Conservation (phyloP, 345 rosid species). For the Noccaea bulbosa region DNA sequence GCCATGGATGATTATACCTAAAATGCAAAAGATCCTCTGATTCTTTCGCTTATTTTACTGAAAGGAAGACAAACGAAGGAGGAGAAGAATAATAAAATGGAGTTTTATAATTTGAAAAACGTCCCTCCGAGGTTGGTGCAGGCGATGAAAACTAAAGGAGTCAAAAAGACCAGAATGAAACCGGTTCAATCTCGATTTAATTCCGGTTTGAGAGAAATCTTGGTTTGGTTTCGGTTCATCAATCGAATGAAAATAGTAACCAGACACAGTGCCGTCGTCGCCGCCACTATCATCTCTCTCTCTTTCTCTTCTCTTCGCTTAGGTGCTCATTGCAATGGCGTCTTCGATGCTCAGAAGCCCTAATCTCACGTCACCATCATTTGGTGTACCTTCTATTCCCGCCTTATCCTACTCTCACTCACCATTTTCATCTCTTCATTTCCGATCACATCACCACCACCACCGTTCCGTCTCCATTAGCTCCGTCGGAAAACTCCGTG, state of each 20-base stretch:
- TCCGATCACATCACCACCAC: conserved; percentile 16
- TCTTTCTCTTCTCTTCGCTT: neutral
- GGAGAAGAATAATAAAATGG: neutral
- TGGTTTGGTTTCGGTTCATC: neutral
- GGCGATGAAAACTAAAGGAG: conserved; percentile 43
- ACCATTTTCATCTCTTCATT: conserved; percentile 21
- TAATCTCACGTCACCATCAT: conserved; percentile 23
- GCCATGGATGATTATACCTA: conserved; percentile 53
- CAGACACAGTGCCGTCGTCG: neutral
- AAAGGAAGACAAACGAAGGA: neutral
- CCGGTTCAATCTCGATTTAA: conserved; percentile 13
- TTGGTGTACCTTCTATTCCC: neutral
- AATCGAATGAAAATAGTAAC: neutral
- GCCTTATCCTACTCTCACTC: conserved; percentile 6
- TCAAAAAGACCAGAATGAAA: neutral
- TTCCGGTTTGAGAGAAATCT: neutral
- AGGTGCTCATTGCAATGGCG: conserved; percentile 24
- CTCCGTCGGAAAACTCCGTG: conserved; percentile 15
- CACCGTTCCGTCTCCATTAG: conserved; percentile 25
- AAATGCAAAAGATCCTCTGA: neutral
- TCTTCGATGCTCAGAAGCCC: conserved; percentile 26
- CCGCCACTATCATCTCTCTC: conserved; percentile 13
- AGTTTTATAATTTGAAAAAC: conserved; percentile 37
- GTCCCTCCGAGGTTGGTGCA: conserved; percentile 38
- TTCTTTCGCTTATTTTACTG: conserved; percentile 13